These are phyloP conservation scores for Dothideomycetes sp. DNA, from an alignment of 2,329 filamentous ascomycete species.

Conservation along the genomic window DNA sequence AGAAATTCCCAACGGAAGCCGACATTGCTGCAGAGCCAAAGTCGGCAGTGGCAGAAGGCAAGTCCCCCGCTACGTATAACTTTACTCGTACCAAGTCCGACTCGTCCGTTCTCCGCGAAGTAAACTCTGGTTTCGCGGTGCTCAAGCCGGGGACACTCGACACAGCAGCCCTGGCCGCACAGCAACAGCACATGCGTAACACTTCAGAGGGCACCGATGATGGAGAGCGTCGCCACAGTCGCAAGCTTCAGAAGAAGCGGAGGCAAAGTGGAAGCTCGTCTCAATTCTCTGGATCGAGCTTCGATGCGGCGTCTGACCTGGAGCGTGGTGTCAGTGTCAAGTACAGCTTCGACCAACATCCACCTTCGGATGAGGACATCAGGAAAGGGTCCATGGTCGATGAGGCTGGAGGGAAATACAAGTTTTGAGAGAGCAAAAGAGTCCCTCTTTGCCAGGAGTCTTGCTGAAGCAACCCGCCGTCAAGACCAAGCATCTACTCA, in stretches of 20 bases:
- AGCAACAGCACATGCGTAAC: background rate
- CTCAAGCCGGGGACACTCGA: constrained; percentile 26
- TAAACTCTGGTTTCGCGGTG: constrained; percentile 28
- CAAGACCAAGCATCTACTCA: too few relatives aligned
- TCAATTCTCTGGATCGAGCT: background rate
- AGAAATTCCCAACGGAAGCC: constrained; percentile 4
- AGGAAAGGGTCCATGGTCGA: constrained; percentile 4
- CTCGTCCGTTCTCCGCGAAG: constrained; percentile 13
- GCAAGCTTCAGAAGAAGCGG: constrained; percentile 27
- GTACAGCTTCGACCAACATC: constrained; percentile 9
- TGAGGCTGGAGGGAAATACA: constrained; percentile 5
- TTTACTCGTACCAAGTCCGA: constrained; percentile 12
- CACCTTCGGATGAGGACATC: constrained; percentile 4
- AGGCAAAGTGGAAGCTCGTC: constrained; percentile 19
- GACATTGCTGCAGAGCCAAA: background rate
- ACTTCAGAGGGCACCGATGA: constrained; percentile 1
- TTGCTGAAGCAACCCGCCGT: too few relatives aligned
- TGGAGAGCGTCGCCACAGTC: constrained; percentile 1
- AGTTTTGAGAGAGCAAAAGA: constrained; percentile 11
- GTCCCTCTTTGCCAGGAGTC: too few relatives aligned
- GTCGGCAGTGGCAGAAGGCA: background rate
- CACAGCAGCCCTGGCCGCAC: constrained; percentile 15
- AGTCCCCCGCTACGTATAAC: background rate
- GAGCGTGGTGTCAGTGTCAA: constrained; percentile 3
- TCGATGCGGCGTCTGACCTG: constrained; percentile 5